These are phyloP conservation scores for Ananas comosus DNA, from an alignment of 176 grass and related monocot species.

Conservation along the genomic window DNA sequence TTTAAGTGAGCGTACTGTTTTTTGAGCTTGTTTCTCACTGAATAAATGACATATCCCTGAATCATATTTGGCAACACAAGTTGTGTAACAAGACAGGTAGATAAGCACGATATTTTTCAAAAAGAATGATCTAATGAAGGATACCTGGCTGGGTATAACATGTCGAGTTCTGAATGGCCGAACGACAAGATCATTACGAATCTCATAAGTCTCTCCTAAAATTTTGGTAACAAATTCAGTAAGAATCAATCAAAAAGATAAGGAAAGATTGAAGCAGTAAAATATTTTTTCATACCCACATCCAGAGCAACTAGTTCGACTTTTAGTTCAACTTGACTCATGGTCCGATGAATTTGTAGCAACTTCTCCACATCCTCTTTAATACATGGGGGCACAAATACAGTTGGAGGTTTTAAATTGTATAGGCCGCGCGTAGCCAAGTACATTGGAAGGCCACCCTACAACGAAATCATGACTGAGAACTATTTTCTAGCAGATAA, in stretches of 20 bases:
- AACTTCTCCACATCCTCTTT: slow-evolving; percentile 72
- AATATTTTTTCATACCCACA: slow-evolving; percentile 56
- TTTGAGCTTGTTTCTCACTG: slow-evolving; percentile 72
- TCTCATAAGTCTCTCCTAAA: slow-evolving; percentile 91
- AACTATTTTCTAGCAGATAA: not conserved
- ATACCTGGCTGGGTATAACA: slow-evolving; percentile 85
- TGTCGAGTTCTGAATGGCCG: slow-evolving; percentile 88
- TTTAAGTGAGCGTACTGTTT: slow-evolving; percentile 82
- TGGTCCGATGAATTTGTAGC: slow-evolving; percentile 68
- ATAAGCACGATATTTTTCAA: slow-evolving; percentile 8
- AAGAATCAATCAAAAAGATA: not conserved
- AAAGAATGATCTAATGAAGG: slow-evolving; percentile 7
- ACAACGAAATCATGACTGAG: slow-evolving; percentile 16
- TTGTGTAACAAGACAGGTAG: not conserved
- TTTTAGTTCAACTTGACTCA: slow-evolving; percentile 69
- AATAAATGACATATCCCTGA: slow-evolving; percentile 92
- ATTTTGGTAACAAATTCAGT: slow-evolving; percentile 10
- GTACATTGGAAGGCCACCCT: slow-evolving; percentile 93
- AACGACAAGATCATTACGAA: slow-evolving; percentile 92
- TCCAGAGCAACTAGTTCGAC: slow-evolving; percentile 82
- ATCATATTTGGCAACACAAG: not conserved
- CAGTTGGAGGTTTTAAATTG: slow-evolving; percentile 77
- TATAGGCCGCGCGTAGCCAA: slow-evolving; percentile 75
- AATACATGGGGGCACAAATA: slow-evolving; percentile 91
- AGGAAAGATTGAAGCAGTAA: not conserved